phyloP scores from a whole-genome alignment of 495 filamentous ascomycete genomes.

The Hypoxylon lenormandii region DNA sequence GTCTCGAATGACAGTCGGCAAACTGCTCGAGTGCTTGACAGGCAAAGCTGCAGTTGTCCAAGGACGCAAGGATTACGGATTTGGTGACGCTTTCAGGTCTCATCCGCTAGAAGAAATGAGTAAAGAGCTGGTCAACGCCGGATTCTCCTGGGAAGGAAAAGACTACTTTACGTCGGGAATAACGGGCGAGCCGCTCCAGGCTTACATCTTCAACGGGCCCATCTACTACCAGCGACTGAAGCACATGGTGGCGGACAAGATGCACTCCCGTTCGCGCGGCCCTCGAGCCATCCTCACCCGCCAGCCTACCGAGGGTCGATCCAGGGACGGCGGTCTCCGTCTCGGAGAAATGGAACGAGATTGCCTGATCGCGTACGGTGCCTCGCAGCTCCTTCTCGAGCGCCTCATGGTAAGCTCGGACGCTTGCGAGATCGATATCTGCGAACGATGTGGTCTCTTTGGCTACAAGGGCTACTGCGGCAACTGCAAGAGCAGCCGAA shows the following conservation, averaged over 20 bases:
- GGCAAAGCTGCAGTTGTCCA: conserved; percentile 91
- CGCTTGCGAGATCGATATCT: conserved; percentile 89
- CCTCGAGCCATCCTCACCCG: conserved; percentile 91
- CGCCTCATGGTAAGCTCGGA: conserved; percentile 94
- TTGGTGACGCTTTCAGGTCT: conserved; percentile 95
- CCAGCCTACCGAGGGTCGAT: conserved; percentile 96
- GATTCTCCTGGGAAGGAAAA: conserved; percentile 95
- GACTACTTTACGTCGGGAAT: conserved; percentile 96
- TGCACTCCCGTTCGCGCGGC: conserved; percentile 93
- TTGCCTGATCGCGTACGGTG: conserved; percentile 95
- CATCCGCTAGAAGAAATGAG: conserved; percentile 92
- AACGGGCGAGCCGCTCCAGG: conserved; percentile 90
- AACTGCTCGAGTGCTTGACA: conserved; percentile 93
- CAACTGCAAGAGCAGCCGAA: conserved; percentile 82
- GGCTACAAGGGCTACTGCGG: conserved; percentile 94
- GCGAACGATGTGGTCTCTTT: conserved; percentile 91
- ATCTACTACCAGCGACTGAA: conserved; percentile 99
- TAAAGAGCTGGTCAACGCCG: conserved; percentile 80
- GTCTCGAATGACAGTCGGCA: conserved; percentile 98
- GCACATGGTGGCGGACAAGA: conserved; percentile 99
- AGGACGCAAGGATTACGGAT: conserved; percentile 78
- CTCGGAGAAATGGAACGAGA: conserved; percentile 99
- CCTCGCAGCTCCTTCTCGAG: conserved; percentile 90
- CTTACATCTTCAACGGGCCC: conserved; percentile 97
- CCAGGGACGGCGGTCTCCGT: conserved; percentile 88